Base-by-base conservation (phyloP, 169 alveolate species). In the Eimeria tenella region DNA sequence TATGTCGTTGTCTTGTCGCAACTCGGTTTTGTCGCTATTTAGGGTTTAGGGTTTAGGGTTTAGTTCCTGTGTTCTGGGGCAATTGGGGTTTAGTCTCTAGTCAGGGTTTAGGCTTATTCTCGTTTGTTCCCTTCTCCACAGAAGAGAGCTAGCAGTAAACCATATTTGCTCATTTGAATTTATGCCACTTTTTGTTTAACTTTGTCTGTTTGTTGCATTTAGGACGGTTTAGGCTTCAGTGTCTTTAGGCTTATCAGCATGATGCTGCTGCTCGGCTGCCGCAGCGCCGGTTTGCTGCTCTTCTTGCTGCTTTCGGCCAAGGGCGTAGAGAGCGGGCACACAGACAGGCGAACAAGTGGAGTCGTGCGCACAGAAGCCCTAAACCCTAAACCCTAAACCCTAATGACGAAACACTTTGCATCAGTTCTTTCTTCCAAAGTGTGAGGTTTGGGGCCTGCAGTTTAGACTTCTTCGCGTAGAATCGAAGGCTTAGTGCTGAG, bases 241-340 rank as follows among this genome's bases (percentile, higher is more conserved):
- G 42, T 50, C 5, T 11, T 75, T 3, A 75, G 53, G 49, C 50
- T 75, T 19, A 8, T 75, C 49, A 5, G 8, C 5, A 4, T 4
- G 5, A 7, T 75, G 68, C 63, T 75, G 68, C 86, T 50, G 86
- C 60, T 75, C 6, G 49, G 42, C 7, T n/a, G 63, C 4, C 86
- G 86, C 65, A 11, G 86, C 63, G 8, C 63, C 86, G 86, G 86
- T 11, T 52, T 75, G 86, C 63, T 75, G 86, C 86, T 75, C 63
- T 75, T 75, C 49, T n/a, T 75, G 68, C 86, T 75, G 86, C 63
- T 75, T 8, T 75, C 86, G 10, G 60, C 86, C 4, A 75, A 52
- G 49, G 86, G 86, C 13, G 63, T 75, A 3, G 65, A 75, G 4
- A 13, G 65, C 5, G 86, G 86, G 4, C 23, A 15, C 19, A 17